Evolutionary conservation across 2,329 filamentous ascomycete species (phyloP).

Genomic region (Ophioceras dolichostomum): DNA sequence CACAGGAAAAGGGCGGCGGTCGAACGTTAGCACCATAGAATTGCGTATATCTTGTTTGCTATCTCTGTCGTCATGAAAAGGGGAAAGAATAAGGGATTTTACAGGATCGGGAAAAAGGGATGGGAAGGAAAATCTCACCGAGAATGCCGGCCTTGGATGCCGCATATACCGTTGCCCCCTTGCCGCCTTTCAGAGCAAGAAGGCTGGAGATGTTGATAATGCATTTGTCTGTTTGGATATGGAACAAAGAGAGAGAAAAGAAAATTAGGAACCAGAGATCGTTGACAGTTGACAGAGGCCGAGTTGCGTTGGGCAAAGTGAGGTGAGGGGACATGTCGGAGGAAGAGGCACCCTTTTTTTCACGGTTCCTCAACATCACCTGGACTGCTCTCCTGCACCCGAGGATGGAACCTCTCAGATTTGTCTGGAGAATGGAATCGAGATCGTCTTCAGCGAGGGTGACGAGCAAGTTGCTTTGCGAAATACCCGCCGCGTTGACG

Average conservation of each 20-base stretch:
- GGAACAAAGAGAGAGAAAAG: too few relatives aligned
- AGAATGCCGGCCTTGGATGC: conserved; percentile 73
- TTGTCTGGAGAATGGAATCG: conserved; percentile 50
- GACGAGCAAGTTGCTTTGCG: conserved; percentile 52
- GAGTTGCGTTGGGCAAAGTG: too few relatives aligned
- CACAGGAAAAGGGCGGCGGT: too few relatives aligned
- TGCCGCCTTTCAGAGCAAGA: conserved; percentile 55
- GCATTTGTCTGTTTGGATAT: too few relatives aligned
- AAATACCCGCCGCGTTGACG: conserved; percentile 69
- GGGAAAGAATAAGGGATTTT: conserved; percentile 3
- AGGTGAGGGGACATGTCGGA: too few relatives aligned
- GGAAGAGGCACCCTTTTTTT: neutral
- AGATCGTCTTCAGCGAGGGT: conserved; percentile 37
- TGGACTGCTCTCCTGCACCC: conserved; percentile 38
- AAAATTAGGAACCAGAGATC: too few relatives aligned
- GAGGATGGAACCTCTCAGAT: conserved; percentile 54
- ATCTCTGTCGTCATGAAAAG: neutral
- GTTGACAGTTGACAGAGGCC: too few relatives aligned
- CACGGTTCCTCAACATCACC: neutral
- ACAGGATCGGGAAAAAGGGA: conserved; percentile 4
- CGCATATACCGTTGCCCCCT: conserved; percentile 59
- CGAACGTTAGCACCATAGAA: too few relatives aligned
- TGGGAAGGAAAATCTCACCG: conserved; percentile 28
- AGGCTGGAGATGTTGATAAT: conserved; percentile 78
- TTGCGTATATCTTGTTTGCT: too few relatives aligned